These are phyloP conservation scores for Rhizopogon rudus DNA, from an alignment of 768 basidiomycete species.

Conservation along the genomic window DNA sequence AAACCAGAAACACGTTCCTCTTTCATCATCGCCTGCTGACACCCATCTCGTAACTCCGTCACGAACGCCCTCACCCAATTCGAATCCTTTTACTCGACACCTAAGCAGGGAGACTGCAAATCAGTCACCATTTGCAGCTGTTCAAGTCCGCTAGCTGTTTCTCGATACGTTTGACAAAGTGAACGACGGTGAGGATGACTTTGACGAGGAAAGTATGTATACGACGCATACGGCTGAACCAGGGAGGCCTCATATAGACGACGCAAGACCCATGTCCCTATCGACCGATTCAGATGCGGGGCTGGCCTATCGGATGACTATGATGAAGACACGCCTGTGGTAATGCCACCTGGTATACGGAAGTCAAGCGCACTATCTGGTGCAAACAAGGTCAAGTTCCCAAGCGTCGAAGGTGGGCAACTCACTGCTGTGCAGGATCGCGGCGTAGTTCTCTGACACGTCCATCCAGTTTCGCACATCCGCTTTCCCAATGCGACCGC, in stretches of 20 bases:
- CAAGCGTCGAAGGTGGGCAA: slow-evolving; percentile 18
- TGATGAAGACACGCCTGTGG: slow-evolving; percentile 29
- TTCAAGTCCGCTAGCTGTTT: slow-evolving; percentile 42
- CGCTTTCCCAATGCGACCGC: too few species aligned
- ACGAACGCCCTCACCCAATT: too few species aligned
- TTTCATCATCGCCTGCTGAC: too few species aligned
- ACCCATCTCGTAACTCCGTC: too few species aligned
- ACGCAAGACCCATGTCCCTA: slow-evolving; percentile 15
- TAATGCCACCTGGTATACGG: slow-evolving; percentile 20
- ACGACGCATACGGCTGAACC: too few species aligned
- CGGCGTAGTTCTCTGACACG: too few species aligned
- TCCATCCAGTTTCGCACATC: too few species aligned
- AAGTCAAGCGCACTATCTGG: slow-evolving; percentile 10
- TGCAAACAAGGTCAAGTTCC: slow-evolving; percentile 29
- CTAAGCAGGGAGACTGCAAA: slow-evolving; percentile 56
- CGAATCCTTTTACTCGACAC: too few species aligned
- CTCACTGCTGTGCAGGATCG: not conserved
- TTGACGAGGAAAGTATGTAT: too few species aligned
- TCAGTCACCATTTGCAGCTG: not conserved
- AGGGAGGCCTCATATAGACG: too few species aligned
- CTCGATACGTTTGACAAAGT: slow-evolving; percentile 26
- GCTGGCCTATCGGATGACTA: slow-evolving; percentile 32
- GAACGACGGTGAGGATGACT: too few species aligned
- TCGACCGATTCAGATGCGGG: slow-evolving; percentile 26
- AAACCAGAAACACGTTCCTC: not conserved